These are phyloP conservation scores for Fusarium acutatum DNA, from an alignment of 2,329 filamentous ascomycete species.

Conservation along the genomic window DNA sequence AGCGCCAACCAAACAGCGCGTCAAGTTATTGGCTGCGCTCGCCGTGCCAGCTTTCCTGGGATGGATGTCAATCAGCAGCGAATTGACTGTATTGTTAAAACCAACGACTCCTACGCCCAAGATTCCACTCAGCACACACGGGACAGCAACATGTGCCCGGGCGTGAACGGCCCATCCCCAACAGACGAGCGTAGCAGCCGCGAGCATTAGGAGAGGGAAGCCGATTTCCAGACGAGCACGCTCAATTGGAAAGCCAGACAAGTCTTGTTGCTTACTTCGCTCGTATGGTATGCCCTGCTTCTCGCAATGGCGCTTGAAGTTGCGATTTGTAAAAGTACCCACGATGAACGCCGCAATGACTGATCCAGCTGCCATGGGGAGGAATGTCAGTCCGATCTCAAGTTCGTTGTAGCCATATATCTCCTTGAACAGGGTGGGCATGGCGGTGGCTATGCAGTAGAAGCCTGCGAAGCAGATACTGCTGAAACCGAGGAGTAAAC, in stretches of 20 bases:
- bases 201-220: conserved; percentile 60
- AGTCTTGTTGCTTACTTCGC: conserved; percentile 60
- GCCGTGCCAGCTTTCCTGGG: conserved; percentile 61
- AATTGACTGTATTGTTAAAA: conserved; percentile 61
- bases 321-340: conserved; percentile 70
- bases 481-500: conserved; percentile 55
- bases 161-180: conserved; percentile 64
- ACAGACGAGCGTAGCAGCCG: conserved; percentile 54
- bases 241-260: conserved; percentile 61
- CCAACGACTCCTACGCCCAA: conserved; percentile 61
- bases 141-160: conserved; percentile 54
- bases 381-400: conserved; percentile 62
- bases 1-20: conserved; percentile 64
- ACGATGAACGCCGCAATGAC: conserved; percentile 54
- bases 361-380: conserved; percentile 61
- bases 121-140: conserved; percentile 56
- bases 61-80: conserved; percentile 65
- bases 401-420: conserved; percentile 69
- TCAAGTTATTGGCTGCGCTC: conserved; percentile 65
- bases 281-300: conserved; percentile 62
- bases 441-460: conserved; percentile 56
- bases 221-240: conserved; percentile 58
- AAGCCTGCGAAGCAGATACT: conserved; percentile 60
- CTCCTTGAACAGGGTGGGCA: conserved; percentile 52
- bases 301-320: conserved; percentile 69